Base-by-base conservation (phyloP, 106 monocot genomes). In the Acorus gramineus region DNA sequence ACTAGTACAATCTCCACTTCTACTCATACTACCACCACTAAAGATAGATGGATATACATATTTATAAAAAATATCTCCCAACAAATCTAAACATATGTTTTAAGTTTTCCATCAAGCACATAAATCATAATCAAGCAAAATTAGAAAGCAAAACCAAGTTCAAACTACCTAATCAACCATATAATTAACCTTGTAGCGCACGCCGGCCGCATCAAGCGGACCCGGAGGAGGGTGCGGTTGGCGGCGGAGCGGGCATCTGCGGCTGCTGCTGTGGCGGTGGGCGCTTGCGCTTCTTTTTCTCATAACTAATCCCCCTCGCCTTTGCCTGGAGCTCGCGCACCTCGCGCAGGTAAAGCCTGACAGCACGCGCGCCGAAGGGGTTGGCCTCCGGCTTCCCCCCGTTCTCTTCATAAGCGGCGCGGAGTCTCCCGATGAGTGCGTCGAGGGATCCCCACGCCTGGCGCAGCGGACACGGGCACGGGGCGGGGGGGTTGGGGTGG, bases 321-420 rank as follows among this genome's bases (percentile, higher is more conserved):
- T 52, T 65, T 3, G 65, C 7, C 65, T 65, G 65, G 8, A 50
- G 14, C 28, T 65, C 65, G 5, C 65, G 65, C 6, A 65, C 65
- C 14, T 65, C 65, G 2, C 65, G 65, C 52, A 65, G 65, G 28
- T 65, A 52, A 28, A 65, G 65, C n/a, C 65, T n/a, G 52, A 65
- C 65, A 4, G 65, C 65, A 2, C 65, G 12, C 8, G 65, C 65
- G 52, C 65, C 65, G 52, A 65, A 65, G 0, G 65, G 65, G 42
- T 65, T 65, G 65, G 65, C 52, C 42, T 65, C 65, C 6, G 65
- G 65, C 52, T 65, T 65, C 52, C 65, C 65, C 5, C 65, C 65
- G 52, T 65, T 65, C 52, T 65, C 65, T 42, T 65, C 65, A 11
- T 52, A 65, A 0, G 65, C 65, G 10, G 65, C 65, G 7, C 65